Conservation (phyloP, 2,329 filamentous ascomycete species). For the Fusarium domesticum region DNA sequence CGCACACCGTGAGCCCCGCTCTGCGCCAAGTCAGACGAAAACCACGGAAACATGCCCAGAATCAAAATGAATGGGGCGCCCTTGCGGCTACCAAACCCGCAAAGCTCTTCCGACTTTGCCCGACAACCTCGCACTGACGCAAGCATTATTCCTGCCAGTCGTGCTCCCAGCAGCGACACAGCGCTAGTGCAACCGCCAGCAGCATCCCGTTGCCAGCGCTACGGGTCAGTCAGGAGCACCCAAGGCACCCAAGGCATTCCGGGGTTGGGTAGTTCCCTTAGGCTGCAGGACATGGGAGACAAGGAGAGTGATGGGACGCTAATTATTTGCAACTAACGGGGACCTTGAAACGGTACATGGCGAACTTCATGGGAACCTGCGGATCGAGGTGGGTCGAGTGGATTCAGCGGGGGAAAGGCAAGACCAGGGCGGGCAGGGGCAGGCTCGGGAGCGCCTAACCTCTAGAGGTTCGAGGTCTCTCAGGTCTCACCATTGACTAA, state of each 20-base stretch:
- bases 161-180: background rate
- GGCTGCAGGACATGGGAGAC: conserved; percentile 14
- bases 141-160: background rate
- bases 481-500: conserved; percentile 26
- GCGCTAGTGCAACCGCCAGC: conserved; percentile 20
- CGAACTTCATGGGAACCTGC: conserved; percentile 15
- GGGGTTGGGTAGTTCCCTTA: conserved; percentile 8
- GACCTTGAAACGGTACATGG: background rate
- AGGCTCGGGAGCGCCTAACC: conserved; percentile 30
- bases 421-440: conserved; percentile 17
- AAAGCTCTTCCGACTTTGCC: conserved; percentile 24
- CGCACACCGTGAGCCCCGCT: conserved; percentile 14
- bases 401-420: conserved; percentile 15
- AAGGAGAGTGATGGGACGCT: conserved; percentile 1
- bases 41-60: conserved; percentile 21
- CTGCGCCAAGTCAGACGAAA: conserved; percentile 22
- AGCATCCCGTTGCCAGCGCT: conserved; percentile 23
- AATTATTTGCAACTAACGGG: conserved; percentile 1
- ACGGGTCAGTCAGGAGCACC: conserved; percentile 20
- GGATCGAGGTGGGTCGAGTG: conserved; percentile 8
- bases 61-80: conserved; percentile 6
- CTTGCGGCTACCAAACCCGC: too few relatives aligned
- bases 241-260: conserved; percentile 13
- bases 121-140: conserved; percentile 14
- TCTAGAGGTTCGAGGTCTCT: conserved; percentile 31